Evolutionary conservation across 2,329 filamentous ascomycete genomes (phyloP).

Genomic region (Diplodia corticola): DNA sequence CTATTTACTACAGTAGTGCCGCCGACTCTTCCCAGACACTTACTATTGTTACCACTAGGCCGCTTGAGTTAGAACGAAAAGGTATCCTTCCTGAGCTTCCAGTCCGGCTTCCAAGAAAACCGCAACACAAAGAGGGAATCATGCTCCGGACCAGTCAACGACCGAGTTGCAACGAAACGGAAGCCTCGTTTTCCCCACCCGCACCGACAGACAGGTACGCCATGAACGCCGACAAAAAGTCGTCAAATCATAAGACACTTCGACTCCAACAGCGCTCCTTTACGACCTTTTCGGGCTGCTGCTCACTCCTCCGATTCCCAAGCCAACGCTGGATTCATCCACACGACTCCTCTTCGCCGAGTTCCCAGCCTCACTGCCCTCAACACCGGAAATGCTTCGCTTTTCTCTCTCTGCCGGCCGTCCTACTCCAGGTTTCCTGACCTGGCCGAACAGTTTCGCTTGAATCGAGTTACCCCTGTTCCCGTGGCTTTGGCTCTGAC

Average conservation of each 20-base stretch:
- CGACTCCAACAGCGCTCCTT: not conserved
- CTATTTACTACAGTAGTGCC: constrained; percentile 9
- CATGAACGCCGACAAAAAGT: constrained; percentile 1
- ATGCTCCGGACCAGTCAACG: not conserved
- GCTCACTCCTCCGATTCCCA: constrained; percentile 54
- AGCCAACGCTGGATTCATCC: constrained; percentile 50
- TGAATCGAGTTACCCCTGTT: constrained; percentile 51
- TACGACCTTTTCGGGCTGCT: constrained; percentile 13
- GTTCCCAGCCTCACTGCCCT: constrained; percentile 26
- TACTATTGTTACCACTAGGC: not conserved
- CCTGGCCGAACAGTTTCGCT: constrained; percentile 62
- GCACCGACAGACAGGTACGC: not conserved
- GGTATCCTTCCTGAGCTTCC: not conserved
- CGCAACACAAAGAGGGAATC: constrained; percentile 3
- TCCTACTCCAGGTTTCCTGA: constrained; percentile 55
- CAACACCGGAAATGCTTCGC: constrained; percentile 29
- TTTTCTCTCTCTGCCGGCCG: constrained; percentile 37
- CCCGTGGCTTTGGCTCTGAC: constrained; percentile 25
- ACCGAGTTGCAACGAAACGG: not conserved
- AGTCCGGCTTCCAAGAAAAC: not conserved
- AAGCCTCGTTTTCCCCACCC: not conserved
- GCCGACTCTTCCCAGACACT: not conserved
- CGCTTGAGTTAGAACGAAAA: not conserved
- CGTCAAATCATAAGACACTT: not conserved
- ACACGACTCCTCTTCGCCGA: constrained; percentile 54